Conservation (phyloP, 75 land plant species). For the Adiantum capillusveneris region DNA sequence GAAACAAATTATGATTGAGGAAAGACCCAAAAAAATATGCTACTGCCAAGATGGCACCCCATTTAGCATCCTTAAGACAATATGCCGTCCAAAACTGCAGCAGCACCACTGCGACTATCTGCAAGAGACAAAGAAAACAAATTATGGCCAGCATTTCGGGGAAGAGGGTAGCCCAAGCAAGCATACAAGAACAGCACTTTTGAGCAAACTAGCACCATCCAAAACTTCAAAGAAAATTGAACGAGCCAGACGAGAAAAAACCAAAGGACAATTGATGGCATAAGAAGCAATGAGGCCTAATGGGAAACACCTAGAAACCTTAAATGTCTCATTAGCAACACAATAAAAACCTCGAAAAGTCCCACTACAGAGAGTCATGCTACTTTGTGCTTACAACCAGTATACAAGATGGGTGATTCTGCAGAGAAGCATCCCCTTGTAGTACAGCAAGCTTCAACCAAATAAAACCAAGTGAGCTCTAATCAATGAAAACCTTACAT, state of each 20-base stretch:
- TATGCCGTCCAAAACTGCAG: conserved; percentile 82
- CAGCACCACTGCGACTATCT: conserved; percentile 68
- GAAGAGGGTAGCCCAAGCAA: too few relatives aligned
- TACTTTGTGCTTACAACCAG: too few relatives aligned
- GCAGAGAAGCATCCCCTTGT: too few relatives aligned
- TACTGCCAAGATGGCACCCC: conserved; percentile 50
- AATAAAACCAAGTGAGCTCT: too few relatives aligned
- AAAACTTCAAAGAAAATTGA: neutral
- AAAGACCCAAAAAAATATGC: conserved; percentile 94
- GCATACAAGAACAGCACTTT: too few relatives aligned
- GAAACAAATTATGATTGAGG: conserved; percentile 94
- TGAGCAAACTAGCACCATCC: neutral
- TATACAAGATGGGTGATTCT: too few relatives aligned
- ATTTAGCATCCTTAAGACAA: conserved; percentile 36
- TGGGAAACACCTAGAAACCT: neutral
- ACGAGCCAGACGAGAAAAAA: neutral
- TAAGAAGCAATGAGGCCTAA: neutral
- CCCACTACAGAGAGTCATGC: too few relatives aligned
- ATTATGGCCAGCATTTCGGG: neutral
- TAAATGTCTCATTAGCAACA: neutral
- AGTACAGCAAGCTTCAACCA: too few relatives aligned
- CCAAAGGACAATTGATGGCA: neutral
- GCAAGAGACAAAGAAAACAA: conserved; percentile 7
- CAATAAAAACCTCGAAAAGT: too few relatives aligned
- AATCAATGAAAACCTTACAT: too few relatives aligned